Evolutionary conservation across 148 eudicot genomes (phyloP), one percentile per base, ranked within the genome.

Genomic region (Amaranthus palmeri): DNA sequence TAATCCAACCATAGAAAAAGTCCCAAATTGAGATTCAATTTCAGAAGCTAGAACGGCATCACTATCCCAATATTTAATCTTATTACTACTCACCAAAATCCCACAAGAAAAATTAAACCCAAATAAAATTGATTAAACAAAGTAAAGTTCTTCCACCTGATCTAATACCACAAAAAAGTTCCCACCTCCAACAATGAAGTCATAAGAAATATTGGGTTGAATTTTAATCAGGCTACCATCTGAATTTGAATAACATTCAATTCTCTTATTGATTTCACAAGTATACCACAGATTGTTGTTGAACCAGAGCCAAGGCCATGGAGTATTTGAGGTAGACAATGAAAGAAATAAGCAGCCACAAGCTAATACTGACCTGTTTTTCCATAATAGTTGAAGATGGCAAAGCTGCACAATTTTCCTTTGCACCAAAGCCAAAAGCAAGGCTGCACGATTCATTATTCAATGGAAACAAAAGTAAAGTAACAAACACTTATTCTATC

Each of bases 31-130:
- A 12, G 60, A 40, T 67, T 81, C 76, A 48, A 96, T 85, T 14
- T 43, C 60, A 51, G n/a, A 45, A 11, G 90, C 86, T 10, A 70
- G 8, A 15, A 14, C 55, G 8, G 44, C 18, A 68, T 82, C 75
- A 15, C 73, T 74, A 12, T 96, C 99, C 96, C 97, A 95, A 72
- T 97, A 95, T n/a, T 11, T 52, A 17, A 90, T 86, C 44, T 74
- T 76, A 49, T 48, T 63, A 25, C 48, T 50, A 58, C 46, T 67
- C 13, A 65, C 36, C 78, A 71, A 48, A 77, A 95, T 79, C 5
- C 96, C 99, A 73, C 99, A 95, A 44, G 85, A 76, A 77, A 89
- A 88, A 2, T 91, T 88, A 64, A 86, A 54, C 50, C 97, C 99
- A 65, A 93, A 88, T 18, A 97, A 92, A 63, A 95, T 78, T 17